A percentile compares a stretch with the other conserved stretches of the same genome.
These are phyloP conservation scores for Paxillus ammoniavirescens DNA, from an alignment of 768 basidiomycete species.

Conservation along the genomic window DNA sequence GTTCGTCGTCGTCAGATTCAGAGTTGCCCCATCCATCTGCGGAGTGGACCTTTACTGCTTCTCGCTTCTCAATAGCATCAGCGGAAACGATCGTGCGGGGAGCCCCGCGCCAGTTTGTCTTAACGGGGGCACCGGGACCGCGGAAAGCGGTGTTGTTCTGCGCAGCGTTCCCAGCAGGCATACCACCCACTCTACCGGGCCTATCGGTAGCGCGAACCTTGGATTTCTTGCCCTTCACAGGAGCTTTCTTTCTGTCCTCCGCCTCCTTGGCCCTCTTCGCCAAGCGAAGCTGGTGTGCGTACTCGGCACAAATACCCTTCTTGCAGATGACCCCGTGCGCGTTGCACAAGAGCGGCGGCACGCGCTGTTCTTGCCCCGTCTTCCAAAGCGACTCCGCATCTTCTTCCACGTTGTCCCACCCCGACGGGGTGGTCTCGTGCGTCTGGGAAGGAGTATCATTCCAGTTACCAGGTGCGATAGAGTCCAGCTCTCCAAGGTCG, in stretches of 20 bases:
- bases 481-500: constrained; percentile 19
- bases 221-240: constrained; percentile 21
- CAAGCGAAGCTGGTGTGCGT: constrained; percentile 26
- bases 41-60: constrained; percentile 6
- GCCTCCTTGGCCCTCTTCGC: constrained; percentile 13
- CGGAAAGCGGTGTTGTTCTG: constrained; percentile 21
- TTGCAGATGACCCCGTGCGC: constrained; percentile 36
- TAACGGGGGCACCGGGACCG: constrained; percentile 30
- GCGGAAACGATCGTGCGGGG: constrained; percentile 27
- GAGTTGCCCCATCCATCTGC: constrained; percentile 22
- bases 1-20: constrained; percentile 12
- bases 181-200: not conserved
- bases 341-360: constrained; percentile 21
- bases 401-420: constrained; percentile 16
- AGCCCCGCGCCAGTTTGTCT: constrained; percentile 28
- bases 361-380: constrained; percentile 2
- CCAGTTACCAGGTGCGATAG: constrained; percentile 26
- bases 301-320: constrained; percentile 36
- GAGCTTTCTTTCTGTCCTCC: constrained; percentile 15
- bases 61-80: constrained; percentile 24
- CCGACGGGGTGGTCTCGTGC: not conserved
- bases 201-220: constrained; percentile 10
- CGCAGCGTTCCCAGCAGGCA: not conserved
- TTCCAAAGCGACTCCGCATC: constrained; percentile 27
- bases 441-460: not conserved